Base-by-base conservation (phyloP, 805 yeast species). In the Nakazawaea ernobii region DNA sequence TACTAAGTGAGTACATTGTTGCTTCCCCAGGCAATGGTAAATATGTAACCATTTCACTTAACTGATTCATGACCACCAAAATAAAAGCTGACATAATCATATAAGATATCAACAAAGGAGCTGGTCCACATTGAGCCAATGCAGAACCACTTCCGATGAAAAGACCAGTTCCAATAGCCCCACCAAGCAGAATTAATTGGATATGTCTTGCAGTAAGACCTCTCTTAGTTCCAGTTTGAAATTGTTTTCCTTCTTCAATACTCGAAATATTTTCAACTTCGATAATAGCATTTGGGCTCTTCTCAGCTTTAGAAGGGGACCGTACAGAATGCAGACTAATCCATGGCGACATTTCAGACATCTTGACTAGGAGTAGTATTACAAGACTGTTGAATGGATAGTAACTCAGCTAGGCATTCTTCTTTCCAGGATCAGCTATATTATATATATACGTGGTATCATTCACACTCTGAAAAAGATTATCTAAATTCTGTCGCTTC, bases 131-230 rank as follows among this genome's bases (percentile, higher is more conserved):
- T 11, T 67, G 62, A 30, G 65, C 59, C 53, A 85, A 70, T 2
- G 85, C 75, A 15, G 68, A 63, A 35, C 88, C 89, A 11, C 80
- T 69, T 55, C 90, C 89, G 43, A 85, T 81, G 53, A 85, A 78
- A 48, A 84, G 64, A 60, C 92, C 91, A 2, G 89, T 82, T 54
- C 92, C 92, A 43, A 84, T 79, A 54, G 84, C 79, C 32, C 88
- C 85, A 30, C 88, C 88, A 37, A 85, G 73, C 35, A 89, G 83
- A 55, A 85, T 83, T 83, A 86, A 77, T 50, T 82, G 79, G 57
- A 85, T 69, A 62, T 84, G 91, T 58, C 89, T 62, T 15, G 81
- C 74, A 59, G 82, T 80, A 49, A 84, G 66, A 43, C 73, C 74
- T 60, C 90, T 69, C 58, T 77, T 75, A 6, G 49, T 46, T 29